Conservation (phyloP, 495 filamentous ascomycete genomes). For the Penicillium samsonianum region DNA sequence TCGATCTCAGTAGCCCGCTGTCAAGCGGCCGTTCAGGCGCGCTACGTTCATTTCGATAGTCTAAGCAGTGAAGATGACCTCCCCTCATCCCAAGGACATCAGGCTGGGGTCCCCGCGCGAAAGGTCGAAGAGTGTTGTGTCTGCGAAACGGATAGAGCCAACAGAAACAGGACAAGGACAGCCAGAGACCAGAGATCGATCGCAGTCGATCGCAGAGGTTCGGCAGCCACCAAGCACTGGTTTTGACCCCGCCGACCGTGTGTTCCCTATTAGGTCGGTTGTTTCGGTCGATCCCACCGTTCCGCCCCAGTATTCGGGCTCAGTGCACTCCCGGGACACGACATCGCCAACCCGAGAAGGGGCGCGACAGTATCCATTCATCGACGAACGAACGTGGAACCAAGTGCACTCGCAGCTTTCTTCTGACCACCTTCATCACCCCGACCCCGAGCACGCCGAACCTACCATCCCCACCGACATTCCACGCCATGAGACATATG, state of each 20-base stretch:
- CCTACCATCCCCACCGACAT: conserved; percentile 20
- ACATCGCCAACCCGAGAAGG: conserved; percentile 29
- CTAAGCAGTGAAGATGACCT: no score
- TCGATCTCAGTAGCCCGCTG: no score
- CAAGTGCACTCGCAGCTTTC: conserved; percentile 20
- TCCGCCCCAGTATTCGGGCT: no score
- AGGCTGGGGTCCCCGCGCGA: no score
- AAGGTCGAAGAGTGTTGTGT: no score
- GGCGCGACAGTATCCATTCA: conserved; percentile 36
- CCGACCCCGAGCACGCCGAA: background rate
- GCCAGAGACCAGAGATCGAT: conserved; percentile 12
- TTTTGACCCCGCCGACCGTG: conserved; percentile 57
- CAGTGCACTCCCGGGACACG: background rate
- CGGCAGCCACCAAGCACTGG: conserved; percentile 9
- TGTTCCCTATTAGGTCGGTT: conserved; percentile 83
- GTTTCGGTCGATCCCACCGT: conserved; percentile 65
- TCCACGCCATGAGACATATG: conserved; percentile 16
- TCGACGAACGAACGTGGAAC: conserved; percentile 36
- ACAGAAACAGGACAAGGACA: no score
- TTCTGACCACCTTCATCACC: background rate
- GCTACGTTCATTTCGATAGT: no score
- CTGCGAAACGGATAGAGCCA: no score
- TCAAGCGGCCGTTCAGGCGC: no score
- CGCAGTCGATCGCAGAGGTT: conserved; percentile 21
- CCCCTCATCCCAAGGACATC: no score